Percentiles rank a stretch among this genome's conserved stretches.
Conservation (phyloP, 2,329 filamentous ascomycete genomes). For the Dichotomopilus funicola region DNA sequence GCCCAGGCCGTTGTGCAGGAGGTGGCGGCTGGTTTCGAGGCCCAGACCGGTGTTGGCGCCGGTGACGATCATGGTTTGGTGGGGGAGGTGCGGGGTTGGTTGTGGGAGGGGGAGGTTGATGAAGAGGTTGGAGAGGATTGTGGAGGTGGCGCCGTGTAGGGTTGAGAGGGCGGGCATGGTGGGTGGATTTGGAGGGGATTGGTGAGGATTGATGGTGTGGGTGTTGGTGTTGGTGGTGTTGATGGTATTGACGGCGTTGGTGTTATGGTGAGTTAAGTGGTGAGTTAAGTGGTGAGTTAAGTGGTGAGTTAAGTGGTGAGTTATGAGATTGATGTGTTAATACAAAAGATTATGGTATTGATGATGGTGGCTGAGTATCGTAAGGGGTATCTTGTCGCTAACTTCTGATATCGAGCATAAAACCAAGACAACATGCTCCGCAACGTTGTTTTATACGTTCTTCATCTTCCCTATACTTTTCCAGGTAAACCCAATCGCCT, state of each 20-base stretch:
- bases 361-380: too few relatives aligned
- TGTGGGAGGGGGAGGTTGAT: slow-evolving; percentile 6
- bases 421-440: too few relatives aligned
- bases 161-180: not conserved
- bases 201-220: not conserved
- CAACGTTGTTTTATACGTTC: too few relatives aligned
- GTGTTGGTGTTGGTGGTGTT: not conserved
- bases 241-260: not conserved
- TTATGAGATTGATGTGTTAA: too few relatives aligned
- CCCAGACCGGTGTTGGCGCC: slow-evolving; percentile 38
- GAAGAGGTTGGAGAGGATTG: slow-evolving; percentile 15
- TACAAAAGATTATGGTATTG: too few relatives aligned
- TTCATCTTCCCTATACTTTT: too few relatives aligned
- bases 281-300: too few relatives aligned
- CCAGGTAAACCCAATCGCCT: too few relatives aligned
- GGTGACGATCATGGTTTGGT: slow-evolving; percentile 34
- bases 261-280: too few relatives aligned
- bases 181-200: not conserved
- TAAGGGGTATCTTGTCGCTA: too few relatives aligned
- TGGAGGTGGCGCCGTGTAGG: slow-evolving; percentile 17
- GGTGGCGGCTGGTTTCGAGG: slow-evolving; percentile 33
- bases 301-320: too few relatives aligned
- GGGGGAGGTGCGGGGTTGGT: slow-evolving; percentile 15
- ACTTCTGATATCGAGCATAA: too few relatives aligned
- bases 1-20: slow-evolving; percentile 28